These are phyloP conservation scores for Mycena metata DNA, from an alignment of 768 basidiomycete genomes.

Conservation along the genomic window DNA sequence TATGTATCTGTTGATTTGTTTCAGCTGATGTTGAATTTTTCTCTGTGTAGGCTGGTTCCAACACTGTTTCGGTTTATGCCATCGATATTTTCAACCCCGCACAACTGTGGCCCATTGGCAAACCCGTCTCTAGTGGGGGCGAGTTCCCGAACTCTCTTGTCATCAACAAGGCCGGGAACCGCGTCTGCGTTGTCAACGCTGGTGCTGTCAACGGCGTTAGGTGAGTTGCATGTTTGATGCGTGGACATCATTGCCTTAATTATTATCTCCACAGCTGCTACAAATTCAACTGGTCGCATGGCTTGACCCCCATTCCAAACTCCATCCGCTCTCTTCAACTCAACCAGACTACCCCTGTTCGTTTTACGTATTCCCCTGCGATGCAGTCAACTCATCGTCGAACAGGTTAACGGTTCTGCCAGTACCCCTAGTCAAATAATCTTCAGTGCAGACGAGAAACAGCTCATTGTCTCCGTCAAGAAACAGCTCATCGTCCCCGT, in stretches of 20 bases:
- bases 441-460: slow-evolving; percentile 48
- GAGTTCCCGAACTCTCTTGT: slow-evolving; percentile 56
- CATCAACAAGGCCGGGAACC: slow-evolving; percentile 47
- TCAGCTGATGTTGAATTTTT: neutral
- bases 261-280: slow-evolving; percentile 13
- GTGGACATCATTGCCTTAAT: neutral
- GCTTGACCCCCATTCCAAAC: slow-evolving; percentile 47
- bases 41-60: slow-evolving; percentile 51
- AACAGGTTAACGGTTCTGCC: slow-evolving; percentile 30
- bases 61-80: slow-evolving; percentile 52
- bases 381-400: neutral
- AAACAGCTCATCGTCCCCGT: slow-evolving; percentile 50
- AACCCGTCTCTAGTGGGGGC: slow-evolving; percentile 51
- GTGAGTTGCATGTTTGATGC: slow-evolving; percentile 37
- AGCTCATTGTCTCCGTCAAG: slow-evolving; percentile 50
- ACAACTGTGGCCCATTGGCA: slow-evolving; percentile 47
- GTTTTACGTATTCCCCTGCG: slow-evolving; percentile 26
- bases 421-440: slow-evolving; percentile 44
- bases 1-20: neutral
- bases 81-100: slow-evolving; percentile 51
- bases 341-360: slow-evolving; percentile 37
- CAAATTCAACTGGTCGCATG: slow-evolving; percentile 21
- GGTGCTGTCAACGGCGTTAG: slow-evolving; percentile 52
- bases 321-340: slow-evolving; percentile 46
- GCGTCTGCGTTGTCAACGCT: slow-evolving; percentile 53